Evolutionary conservation across 1,284 basidiomycete species (phyloP).

Genomic region (Pseudozyma sp.): DNA sequence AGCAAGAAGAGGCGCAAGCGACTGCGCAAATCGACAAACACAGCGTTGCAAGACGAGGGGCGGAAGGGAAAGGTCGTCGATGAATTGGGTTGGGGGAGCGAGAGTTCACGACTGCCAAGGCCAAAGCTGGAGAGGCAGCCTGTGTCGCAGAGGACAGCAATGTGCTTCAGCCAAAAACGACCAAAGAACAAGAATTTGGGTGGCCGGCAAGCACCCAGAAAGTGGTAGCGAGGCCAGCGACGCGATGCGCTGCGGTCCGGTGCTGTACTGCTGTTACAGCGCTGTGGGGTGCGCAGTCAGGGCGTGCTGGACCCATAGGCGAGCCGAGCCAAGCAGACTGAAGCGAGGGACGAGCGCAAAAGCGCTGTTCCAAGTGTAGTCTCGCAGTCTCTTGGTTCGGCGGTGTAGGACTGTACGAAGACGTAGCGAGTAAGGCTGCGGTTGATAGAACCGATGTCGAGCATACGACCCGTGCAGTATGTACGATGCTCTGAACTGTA

Average conservation of each 20-base stretch:
- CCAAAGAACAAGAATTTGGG: background rate
- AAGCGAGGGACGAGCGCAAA: background rate
- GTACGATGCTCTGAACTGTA: no score
- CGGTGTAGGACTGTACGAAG: no score
- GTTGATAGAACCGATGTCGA: no score
- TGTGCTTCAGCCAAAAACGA: background rate
- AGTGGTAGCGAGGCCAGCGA: background rate
- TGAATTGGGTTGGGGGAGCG: no score
- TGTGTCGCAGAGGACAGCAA: no score
- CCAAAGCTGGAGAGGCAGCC: background rate
- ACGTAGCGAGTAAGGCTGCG: no score
- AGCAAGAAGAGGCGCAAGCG: background rate
- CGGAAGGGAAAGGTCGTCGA: background rate
- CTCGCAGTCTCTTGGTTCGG: background rate
- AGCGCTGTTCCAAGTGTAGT: no score
- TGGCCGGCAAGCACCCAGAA: background rate
- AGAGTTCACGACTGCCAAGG: background rate
- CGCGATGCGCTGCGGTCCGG: background rate
- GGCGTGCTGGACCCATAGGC: no score
- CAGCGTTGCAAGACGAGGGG: background rate
- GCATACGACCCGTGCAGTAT: no score
- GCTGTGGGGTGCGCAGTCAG: no score
- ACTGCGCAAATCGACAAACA: background rate
- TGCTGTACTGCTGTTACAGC: background rate
- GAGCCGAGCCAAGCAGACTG: no score